Conservation (phyloP, 176 grass and related monocot species). For the Triticum timopheevii region DNA sequence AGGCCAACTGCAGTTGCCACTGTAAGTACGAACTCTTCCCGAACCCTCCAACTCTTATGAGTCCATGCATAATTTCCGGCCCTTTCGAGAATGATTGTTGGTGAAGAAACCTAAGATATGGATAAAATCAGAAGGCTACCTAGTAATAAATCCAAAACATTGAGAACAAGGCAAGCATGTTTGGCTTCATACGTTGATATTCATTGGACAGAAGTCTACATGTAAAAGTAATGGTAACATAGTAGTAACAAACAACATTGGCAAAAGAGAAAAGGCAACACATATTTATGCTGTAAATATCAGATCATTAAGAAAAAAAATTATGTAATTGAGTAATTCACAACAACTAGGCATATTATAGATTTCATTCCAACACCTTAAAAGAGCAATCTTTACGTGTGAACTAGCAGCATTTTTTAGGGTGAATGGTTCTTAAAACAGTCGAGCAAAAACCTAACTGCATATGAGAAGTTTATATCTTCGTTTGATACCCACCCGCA, state of each 20-base stretch:
- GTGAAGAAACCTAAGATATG: slow-evolving; percentile 68
- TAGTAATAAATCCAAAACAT: neutral
- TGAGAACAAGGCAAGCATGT: neutral
- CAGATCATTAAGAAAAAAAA: neutral
- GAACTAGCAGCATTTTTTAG: neutral
- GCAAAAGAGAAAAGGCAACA: neutral
- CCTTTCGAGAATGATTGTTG: slow-evolving; percentile 89
- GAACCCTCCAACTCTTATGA: slow-evolving; percentile 90
- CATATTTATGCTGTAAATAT: neutral
- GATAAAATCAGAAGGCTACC: slow-evolving; percentile 18
- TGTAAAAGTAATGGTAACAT: neutral
- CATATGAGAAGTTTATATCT: neutral
- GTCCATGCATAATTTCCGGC: slow-evolving; percentile 89
- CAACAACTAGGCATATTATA: neutral
- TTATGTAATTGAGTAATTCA: neutral
- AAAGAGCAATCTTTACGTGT: neutral
- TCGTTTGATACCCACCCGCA: neutral
- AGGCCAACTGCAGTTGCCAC: slow-evolving; percentile 67
- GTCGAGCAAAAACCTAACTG: neutral
- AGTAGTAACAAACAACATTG: neutral
- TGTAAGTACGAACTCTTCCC: slow-evolving; percentile 79
- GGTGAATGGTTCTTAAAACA: neutral
- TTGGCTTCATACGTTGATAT: neutral
- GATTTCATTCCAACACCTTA: neutral
- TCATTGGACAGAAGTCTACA: neutral